A percentile compares a stretch with the other conserved stretches of the same genome.
phyloP scores from a whole-genome alignment of 306 rosid species.

The Aeschynomene evenia region DNA sequence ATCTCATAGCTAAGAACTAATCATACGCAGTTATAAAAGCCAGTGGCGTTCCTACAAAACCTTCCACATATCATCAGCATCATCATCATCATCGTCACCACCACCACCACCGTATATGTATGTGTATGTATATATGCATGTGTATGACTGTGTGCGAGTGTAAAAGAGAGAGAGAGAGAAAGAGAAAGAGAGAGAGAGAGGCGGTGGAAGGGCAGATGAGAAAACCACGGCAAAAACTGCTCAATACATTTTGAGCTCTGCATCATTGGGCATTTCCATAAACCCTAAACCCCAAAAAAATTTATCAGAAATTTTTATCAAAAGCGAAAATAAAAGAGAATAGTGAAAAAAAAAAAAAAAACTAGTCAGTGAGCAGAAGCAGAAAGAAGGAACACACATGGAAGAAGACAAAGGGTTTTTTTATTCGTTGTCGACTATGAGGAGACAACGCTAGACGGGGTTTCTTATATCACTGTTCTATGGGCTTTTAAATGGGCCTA shows the following conservation, averaged over 20 bases:
- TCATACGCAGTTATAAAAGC: conserved; percentile 23
- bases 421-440: not conserved
- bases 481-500: not conserved
- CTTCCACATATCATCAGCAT: not conserved
- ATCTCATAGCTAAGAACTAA: conserved; percentile 36
- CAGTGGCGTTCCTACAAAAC: conserved; percentile 34
- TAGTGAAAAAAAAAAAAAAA: no score
- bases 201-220: conserved; percentile 7
- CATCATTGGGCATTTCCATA: conserved; percentile 40
- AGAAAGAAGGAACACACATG: not conserved
- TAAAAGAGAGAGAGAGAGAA: not conserved
- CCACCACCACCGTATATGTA: not conserved
- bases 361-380: not conserved
- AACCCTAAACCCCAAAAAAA: not conserved
- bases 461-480: not conserved
- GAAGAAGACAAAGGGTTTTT: not conserved
- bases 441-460: not conserved
- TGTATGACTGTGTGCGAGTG: not conserved
- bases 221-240: conserved; percentile 29
- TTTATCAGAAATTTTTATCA: not conserved
- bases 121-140: not conserved
- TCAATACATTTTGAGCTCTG: conserved; percentile 18
- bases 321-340: no score
- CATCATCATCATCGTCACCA: conserved; percentile 3
- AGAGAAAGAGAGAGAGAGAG: not conserved